Evolutionary conservation across 768 basidiomycete genomes (phyloP).

Genomic region (Scleroderma citrinum): DNA sequence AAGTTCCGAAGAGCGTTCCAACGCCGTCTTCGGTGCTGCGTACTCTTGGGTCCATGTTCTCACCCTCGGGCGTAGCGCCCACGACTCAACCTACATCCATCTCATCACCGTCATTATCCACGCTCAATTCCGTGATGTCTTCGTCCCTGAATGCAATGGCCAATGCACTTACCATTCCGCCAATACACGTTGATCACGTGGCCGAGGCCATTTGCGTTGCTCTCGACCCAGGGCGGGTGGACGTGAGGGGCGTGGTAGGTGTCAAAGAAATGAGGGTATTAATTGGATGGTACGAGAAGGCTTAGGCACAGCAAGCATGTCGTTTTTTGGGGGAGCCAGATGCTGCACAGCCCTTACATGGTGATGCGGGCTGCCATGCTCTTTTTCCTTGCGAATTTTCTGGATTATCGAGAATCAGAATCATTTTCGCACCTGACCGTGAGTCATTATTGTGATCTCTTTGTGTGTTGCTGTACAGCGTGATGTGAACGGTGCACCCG

Average conservation of each 20-base stretch:
- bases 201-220: slow-evolving; percentile 74
- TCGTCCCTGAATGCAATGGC: slow-evolving; percentile 63
- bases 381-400: not conserved
- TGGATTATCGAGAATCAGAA: not conserved
- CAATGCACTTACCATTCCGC: slow-evolving; percentile 76
- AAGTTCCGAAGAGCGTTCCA: slow-evolving; percentile 49
- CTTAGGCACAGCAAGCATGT: slow-evolving; percentile 19
- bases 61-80: slow-evolving; percentile 10
- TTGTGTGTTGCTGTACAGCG: no score
- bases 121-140: slow-evolving; percentile 26
- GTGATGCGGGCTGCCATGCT: no score
- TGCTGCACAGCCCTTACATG: not conserved
- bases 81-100: not conserved
- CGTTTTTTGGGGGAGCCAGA: slow-evolving; percentile 3
- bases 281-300: slow-evolving; percentile 53
- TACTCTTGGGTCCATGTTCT: slow-evolving; percentile 37
- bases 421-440: no score
- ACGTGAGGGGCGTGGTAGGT: slow-evolving; percentile 59
- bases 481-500: no score
- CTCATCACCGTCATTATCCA: not conserved
- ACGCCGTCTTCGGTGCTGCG: slow-evolving; percentile 63
- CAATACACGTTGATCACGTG: slow-evolving; percentile 94
- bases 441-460: no score
- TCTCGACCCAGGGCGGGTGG: slow-evolving; percentile 39
- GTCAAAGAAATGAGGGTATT: slow-evolving; percentile 71